Evolutionary conservation across 2,329 filamentous ascomycete species (phyloP).

Genomic region (Fusarium sp.): DNA sequence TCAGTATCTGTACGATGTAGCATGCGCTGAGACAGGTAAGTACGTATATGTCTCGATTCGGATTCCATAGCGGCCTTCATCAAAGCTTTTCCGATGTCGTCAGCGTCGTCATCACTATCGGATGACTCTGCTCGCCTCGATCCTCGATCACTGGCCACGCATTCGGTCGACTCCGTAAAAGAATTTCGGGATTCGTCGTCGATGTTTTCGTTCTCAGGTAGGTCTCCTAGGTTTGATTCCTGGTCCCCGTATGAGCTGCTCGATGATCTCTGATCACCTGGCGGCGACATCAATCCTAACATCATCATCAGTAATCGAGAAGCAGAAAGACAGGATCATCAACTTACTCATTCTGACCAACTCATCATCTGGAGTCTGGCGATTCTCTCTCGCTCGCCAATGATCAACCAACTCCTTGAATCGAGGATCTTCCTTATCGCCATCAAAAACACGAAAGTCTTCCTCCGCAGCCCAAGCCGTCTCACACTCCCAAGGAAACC

Average conservation of each 20-base stretch:
- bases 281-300: neutral
- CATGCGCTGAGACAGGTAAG: neutral
- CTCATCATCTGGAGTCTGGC: neutral
- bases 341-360: neutral
- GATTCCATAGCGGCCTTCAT: neutral
- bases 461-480: neutral
- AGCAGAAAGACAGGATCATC: fast-evolving
- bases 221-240: neutral
- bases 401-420: neutral
- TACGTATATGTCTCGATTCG: neutral
- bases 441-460: neutral
- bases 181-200: neutral
- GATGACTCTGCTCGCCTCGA: neutral
- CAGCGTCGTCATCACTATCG: no score
- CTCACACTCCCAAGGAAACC: neutral
- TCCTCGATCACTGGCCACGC: fast-evolving
- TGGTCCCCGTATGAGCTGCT: no score
- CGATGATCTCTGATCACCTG: no score
- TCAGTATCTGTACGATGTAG: no score
- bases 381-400: neutral
- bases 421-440: neutral
- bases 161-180: neutral
- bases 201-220: neutral
- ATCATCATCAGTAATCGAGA: neutral
- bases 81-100: neutral